Conservation (phyloP, 1,139 yeast species). For the Yamadazyma dushanensis region DNA sequence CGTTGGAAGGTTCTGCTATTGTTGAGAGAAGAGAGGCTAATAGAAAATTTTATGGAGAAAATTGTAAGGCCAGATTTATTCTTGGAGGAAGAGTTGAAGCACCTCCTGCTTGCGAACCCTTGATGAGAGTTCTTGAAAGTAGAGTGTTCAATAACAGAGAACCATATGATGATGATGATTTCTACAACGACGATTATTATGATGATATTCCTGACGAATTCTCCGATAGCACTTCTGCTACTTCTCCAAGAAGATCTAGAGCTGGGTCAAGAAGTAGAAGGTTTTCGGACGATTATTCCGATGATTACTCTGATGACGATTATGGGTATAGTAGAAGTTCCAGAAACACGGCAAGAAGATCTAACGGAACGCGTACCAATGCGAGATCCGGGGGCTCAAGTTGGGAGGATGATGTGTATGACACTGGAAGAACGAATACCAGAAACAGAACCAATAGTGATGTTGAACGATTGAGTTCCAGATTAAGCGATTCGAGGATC, state of each 20-base stretch:
- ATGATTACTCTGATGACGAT: conserved; percentile 38
- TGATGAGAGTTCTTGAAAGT: conserved; percentile 83
- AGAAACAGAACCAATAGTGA: conserved; percentile 35
- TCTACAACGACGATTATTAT: conserved; percentile 57
- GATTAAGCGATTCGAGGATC: conserved; percentile 33
- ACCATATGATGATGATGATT: conserved; percentile 51
- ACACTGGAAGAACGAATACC: conserved; percentile 33
- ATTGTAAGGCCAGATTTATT: conserved; percentile 82
- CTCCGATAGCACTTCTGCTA: conserved; percentile 45
- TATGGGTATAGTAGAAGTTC: conserved; percentile 18
- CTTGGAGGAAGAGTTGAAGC: conserved; percentile 84
- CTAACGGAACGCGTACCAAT: conserved; percentile 8
- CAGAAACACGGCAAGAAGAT: conserved; percentile 12
- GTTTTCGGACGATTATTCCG: conserved; percentile 43
- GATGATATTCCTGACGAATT: conserved; percentile 71
- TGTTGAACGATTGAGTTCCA: conserved; percentile 34
- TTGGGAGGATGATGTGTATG: conserved; percentile 89
- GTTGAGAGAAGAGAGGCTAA: conserved; percentile 96
- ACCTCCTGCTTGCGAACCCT: conserved; percentile 90
- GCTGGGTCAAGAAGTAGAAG: conserved; percentile 32
- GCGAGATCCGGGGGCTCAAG: conserved; percentile 20
- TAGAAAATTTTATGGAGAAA: conserved; percentile 86
- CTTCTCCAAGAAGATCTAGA: conserved; percentile 29
- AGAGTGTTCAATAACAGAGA: conserved; percentile 72
- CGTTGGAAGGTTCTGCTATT: conserved; percentile 93